Conservation (phyloP, 768 basidiomycete species). For the Ramaria sp. region DNA sequence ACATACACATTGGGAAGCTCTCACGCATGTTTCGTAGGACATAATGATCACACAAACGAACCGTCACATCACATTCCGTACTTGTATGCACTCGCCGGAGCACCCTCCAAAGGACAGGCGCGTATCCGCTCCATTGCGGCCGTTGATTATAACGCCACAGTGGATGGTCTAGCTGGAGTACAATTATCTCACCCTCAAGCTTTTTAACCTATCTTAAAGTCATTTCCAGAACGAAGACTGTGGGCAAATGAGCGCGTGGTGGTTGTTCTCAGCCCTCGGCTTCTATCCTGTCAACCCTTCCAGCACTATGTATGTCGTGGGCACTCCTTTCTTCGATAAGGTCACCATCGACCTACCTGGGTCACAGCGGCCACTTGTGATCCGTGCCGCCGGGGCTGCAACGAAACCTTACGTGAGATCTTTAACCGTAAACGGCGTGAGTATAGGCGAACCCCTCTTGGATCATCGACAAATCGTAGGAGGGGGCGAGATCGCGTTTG, state of each 20-base stretch:
- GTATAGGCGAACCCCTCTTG: slow-evolving; percentile 36
- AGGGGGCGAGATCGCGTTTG: slow-evolving; percentile 50
- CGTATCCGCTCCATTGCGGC: slow-evolving; percentile 57
- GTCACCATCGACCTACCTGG: slow-evolving; percentile 46
- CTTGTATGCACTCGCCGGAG: slow-evolving; percentile 62
- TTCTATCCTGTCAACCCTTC: slow-evolving; percentile 83
- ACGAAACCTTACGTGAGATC: slow-evolving; percentile 50
- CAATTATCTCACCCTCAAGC: slow-evolving; percentile 13
- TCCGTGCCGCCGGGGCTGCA: slow-evolving; percentile 46
- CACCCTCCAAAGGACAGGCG: slow-evolving; percentile 59
- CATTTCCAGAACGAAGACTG: slow-evolving; percentile 71
- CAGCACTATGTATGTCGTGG: slow-evolving; percentile 63
- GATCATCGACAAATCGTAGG: slow-evolving; percentile 46
- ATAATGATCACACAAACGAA: slow-evolving; percentile 81
- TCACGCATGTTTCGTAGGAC: slow-evolving; percentile 31
- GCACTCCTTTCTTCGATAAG: slow-evolving; percentile 49
- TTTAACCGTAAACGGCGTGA: slow-evolving; percentile 42
- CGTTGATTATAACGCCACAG: slow-evolving; percentile 54
- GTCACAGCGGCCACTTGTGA: slow-evolving; percentile 28
- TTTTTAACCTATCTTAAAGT: neutral
- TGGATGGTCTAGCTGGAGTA: slow-evolving; percentile 65
- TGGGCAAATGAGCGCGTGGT: slow-evolving; percentile 89
- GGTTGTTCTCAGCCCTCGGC: slow-evolving; percentile 70
- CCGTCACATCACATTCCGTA: slow-evolving; percentile 85
- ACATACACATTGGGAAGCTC: neutral